Base-by-base conservation (phyloP, 2,329 filamentous ascomycete species). In the Cadophora luteo-olivacea region DNA sequence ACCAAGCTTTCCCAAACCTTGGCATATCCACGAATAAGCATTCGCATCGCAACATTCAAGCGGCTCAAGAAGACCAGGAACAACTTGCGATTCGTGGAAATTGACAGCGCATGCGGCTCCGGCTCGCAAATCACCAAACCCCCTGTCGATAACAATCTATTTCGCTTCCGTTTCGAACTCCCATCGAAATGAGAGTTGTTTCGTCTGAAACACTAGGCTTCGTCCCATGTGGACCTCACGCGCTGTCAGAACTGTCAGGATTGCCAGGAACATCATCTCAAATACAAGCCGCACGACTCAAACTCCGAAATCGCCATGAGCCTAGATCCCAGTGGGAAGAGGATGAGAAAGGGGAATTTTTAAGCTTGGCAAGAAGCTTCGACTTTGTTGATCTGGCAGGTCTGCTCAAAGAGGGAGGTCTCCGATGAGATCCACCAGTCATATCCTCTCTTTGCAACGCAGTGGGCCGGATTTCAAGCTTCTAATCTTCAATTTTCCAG, bases 21-120 rank as follows among this genome's bases (percentile, higher is more conserved):
- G 36, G 57, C 33, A 60, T 16, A 29, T 22, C 57, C 57, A 60
- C 57, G 33, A 60, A 41, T 60, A 36, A 60, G 36, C 36, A 33
- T 55, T 41, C 36, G 8, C 36, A 60, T 41, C 9, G 32, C 16
- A 33, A 32, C n/a, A 24, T 9, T 24, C n/a, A 9, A 9, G 8
- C 36, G 14, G 12, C 41, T 19, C 2, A 48, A 48, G 41, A 6
- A 2, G 9, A 9, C 36, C 36, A 38, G 52, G 14, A 36, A 55
- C 16, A 55, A n/a, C 7, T 11, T 55, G n/a, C 29, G 14, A 55
- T 55, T 55, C 52, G 52, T 55, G 52, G 52, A 55, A 33, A 38
- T 38, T 38, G 8, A 38, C 4, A 2, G 7, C 7, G 8, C 36
- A 14, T 38, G 36, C 36, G 36, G 36, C 36, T 36, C 16, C 32